Evolutionary conservation across 768 basidiomycete species (phyloP), one percentile per base, ranked within the genome.

Genomic region (Boletus vermiculosoides): DNA sequence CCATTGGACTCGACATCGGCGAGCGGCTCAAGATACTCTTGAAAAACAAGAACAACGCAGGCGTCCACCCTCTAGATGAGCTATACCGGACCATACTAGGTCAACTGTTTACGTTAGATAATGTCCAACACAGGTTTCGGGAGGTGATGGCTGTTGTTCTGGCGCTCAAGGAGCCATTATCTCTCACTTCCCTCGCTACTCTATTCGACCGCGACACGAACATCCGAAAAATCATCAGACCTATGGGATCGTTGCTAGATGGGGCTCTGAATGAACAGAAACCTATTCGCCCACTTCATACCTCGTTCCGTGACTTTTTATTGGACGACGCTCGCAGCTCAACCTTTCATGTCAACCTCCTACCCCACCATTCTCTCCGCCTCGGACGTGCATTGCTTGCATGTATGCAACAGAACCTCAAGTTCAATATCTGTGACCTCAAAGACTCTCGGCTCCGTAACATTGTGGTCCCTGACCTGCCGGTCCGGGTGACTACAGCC

Each of bases 381-480:
- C 61, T 77, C n/a, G 66, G 73, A 2, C 54, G 52, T 15, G 59
- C 67, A 13, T 68, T 65, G 36, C 58, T 78, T 12, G 49, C 52
- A 30, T 57, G 68, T 30, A 75, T 78, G 76, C 60, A 58, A 12
- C 51, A 44, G 34, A 60, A 57, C 16, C 72, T 78, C 39, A 60
- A 54, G 46, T 78, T 79, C 63, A 77, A 79, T 40, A 76, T 79
- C 10, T 78, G 76, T 25, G 41, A 61, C 12, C 54, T 78, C 10
- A 52, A 73, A 33, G 67, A 73, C 25, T 78, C 77, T 5, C 68
- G 71, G 49, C 23, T 66, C 0, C 55, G 40, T 15, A 77, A 78
- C 30, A 20, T 41, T 16, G 66, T 71, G 9, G 45, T 77, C 5
- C 53, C 58, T 2, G 59, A 66, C 34, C 44, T 69, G 1, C 25